phyloP scores from a whole-genome alignment of 129 eudicot genomes.

The Artemisia argyi region DNA sequence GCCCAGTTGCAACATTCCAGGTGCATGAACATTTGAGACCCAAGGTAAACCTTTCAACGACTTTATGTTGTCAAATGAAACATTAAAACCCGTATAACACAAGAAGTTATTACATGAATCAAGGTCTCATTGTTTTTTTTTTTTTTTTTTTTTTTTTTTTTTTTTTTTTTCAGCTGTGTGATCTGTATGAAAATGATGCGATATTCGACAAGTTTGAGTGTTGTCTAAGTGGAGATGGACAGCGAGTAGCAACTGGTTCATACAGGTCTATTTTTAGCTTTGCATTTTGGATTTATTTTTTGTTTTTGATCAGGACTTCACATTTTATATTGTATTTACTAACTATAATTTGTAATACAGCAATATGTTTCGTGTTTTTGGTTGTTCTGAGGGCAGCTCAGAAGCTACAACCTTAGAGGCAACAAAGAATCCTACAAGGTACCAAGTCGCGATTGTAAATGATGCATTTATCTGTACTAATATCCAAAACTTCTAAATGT shows the following conservation, averaged over 20 bases:
- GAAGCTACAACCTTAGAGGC: conserved; percentile 96
- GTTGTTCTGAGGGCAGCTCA: conserved; percentile 79
- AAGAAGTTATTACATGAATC: not conserved
- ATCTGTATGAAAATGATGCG: conserved; percentile 86
- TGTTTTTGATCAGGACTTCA: no score
- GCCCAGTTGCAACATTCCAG: conserved; percentile 90
- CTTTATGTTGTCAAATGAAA: conserved; percentile 8
- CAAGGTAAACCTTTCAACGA: conserved; percentile 46
- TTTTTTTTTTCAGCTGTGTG: conserved; percentile 57
- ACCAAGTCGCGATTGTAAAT: conserved; percentile 5
- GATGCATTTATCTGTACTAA: not conserved
- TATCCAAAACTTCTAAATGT: not conserved
- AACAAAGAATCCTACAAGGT: conserved; percentile 97
- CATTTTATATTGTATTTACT: conserved; percentile 2
- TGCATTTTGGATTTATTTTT: no score
- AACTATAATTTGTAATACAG: conserved; percentile 41
- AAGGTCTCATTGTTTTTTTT: not conserved
- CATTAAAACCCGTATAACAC: not conserved
- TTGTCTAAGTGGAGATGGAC: conserved; percentile 96
- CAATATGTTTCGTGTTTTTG: conserved; percentile 88
- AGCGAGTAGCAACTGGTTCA: conserved; percentile 88
- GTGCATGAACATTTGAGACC: conserved; percentile 95
- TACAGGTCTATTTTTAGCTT: conserved; percentile 53
- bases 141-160: not conserved
- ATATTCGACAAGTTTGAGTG: conserved; percentile 94